Evolutionary conservation across 139 green algal genomes (phyloP), one percentile per base, ranked within the genome.

Genomic region (Desmodesmus armatus): DNA sequence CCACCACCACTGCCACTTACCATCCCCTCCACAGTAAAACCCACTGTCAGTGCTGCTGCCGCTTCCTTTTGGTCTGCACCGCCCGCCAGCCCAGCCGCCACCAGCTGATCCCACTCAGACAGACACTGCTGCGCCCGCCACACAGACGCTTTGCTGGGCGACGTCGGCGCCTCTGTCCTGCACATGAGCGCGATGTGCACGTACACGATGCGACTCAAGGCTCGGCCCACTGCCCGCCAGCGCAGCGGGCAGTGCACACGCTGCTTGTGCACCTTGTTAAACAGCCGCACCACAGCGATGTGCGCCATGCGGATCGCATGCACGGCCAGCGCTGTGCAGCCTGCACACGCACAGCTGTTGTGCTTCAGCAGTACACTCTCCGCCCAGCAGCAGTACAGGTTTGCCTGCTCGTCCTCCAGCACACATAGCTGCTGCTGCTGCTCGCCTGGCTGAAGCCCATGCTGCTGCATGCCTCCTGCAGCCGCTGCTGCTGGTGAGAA

Each of bases 291-390:
- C 27, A 87, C 83, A 51, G 92, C 89, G 1, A 91, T 83, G 72
- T 96, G 93, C 2, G 92, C 91, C 74, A 93, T 93, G 11, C 88
- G 83, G 0, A 95, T 88, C 3, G 92, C 91, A 53, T 94, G 90
- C 53, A 90, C 85, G 17, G 92, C 92, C 23, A 92, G 66, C 5
- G 91, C 85, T 19, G 90, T 88, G 66, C 93, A 97, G 23, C 91
- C 93, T 0, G 87, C 67, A 85, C 94, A 97, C 19, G 72, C 87
- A 89, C 94, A 96, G 33, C 62, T 82, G 60, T 88, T 89, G 82
- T 92, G 91, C 83, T 94, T 95, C 40, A 93, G 83, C 87, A 96
- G 73, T 40, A 93, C 90, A 37, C 89, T 91, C 67, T 96, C 92
- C 0, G 92, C 90, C 92, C 92, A 96, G 58, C 90, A 93, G 63